Evolutionary conservation across 176 grass and related monocot species (phyloP), one percentile per base, ranked within the genome.

Genomic region (Typha latifolia): DNA sequence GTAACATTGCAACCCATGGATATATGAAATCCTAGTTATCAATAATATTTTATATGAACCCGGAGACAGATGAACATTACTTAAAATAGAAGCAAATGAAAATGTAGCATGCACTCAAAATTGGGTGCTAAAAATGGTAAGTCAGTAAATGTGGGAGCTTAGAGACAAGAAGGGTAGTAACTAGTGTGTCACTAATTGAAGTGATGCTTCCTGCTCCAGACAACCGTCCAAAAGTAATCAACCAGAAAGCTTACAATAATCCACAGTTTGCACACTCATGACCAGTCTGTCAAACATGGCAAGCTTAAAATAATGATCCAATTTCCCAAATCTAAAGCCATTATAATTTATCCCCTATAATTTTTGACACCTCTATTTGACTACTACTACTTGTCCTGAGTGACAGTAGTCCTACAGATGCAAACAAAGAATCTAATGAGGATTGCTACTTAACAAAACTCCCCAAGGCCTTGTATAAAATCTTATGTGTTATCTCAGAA

Each of bases 241-340:
- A 20, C 32, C 4, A 37, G 27, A 29, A 3, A 29, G 27, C 27
- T 64, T 64, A 64, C 62, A 64, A 34, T 64, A 47, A 64, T 43
- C 31, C 24, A 3, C 4, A 27, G 23, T 18, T 31, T 16, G 52
- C 34, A 37, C 43, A 19, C 69, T n/a, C 27, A 37, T 18, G 68
- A 52, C 62, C 77, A 74, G 70, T 48, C 75, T 79, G 84, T 64
- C 73, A 32, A 61, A 20, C 47, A 47, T 61, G 62, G 32, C 31
- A 64, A 15, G 24, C 15, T 64, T 34, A 56, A 57, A 43, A 43
- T 43, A 43, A 6, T 64, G 2, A 64, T 64, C 14, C 62, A n/a
- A 43, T n/a, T 64, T 3, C 8, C 62, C 26, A 56, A 56, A 56
- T n/a, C 52, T 56, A 21, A 29, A 59, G 53, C 14, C 31, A 24